Conservation (phyloP, 768 basidiomycete species). For the Amanita molliuscula region DNA sequence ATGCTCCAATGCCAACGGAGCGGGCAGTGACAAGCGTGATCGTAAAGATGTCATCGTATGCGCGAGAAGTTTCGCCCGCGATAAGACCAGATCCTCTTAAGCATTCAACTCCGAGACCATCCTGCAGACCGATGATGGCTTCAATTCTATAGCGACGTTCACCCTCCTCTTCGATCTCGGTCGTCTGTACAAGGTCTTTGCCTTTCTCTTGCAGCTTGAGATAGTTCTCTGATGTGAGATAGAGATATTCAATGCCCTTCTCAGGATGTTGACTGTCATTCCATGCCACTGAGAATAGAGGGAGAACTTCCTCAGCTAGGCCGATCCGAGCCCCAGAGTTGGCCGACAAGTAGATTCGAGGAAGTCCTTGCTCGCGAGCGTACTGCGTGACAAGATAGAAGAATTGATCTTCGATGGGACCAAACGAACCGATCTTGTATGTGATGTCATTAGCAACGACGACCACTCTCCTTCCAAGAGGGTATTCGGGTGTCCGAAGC, state of each 20-base stretch:
- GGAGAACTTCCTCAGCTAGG: slow-evolving; percentile 84
- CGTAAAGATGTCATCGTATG: slow-evolving; percentile 99
- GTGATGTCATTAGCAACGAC: slow-evolving; percentile 98
- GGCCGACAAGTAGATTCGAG: slow-evolving; percentile 95
- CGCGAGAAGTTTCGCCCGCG: slow-evolving; percentile 95
- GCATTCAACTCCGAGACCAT: slow-evolving; percentile 95
- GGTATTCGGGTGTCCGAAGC: slow-evolving; percentile 85
- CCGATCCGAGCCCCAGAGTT: slow-evolving; percentile 98
- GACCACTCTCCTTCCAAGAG: slow-evolving; percentile 76
- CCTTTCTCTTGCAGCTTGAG: slow-evolving; percentile 86
- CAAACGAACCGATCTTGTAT: slow-evolving; percentile 97
- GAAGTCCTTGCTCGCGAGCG: slow-evolving; percentile 79
- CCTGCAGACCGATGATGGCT: slow-evolving; percentile 93
- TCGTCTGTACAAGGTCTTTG: slow-evolving; percentile 63
- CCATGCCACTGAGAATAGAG: slow-evolving; percentile 89
- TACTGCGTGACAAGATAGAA: slow-evolving; percentile 93
- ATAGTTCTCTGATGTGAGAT: slow-evolving; percentile 87
- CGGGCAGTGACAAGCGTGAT: slow-evolving; percentile 98
- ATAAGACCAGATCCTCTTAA: slow-evolving; percentile 95
- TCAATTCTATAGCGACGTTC: slow-evolving; percentile 91
- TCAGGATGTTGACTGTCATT: slow-evolving; percentile 72
- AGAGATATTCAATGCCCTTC: slow-evolving; percentile 94
- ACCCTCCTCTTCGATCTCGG: slow-evolving; percentile 77
- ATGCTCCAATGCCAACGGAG: slow-evolving; percentile 98
- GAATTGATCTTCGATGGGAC: slow-evolving; percentile 91